phyloP scores from a whole-genome alignment of 768 basidiomycete genomes.

The Leccinum ochraceum region DNA sequence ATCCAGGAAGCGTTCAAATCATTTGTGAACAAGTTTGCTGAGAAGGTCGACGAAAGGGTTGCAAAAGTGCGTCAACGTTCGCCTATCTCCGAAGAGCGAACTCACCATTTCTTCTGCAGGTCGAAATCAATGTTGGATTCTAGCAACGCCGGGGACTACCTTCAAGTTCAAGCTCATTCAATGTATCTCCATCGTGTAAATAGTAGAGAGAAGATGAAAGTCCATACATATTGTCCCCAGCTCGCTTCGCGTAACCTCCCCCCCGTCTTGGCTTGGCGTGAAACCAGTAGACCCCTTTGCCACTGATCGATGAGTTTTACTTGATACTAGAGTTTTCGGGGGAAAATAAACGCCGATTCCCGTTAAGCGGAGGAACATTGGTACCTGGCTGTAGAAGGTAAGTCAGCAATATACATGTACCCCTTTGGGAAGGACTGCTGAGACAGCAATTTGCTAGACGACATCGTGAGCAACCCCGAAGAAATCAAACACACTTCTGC shows the following conservation, averaged over 20 bases:
- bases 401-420: no score
- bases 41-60: conserved; percentile 7
- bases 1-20: conserved; percentile 3
- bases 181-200: conserved; percentile 12
- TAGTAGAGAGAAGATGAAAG: conserved; percentile 3
- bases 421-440: no score
- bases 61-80: conserved; percentile 4
- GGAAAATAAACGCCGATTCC: no score
- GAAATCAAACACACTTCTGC: no score
- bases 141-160: neutral
- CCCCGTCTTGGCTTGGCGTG: no score
- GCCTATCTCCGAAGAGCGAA: neutral
- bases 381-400: no score
- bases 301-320: neutral
- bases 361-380: no score
- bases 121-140: conserved; percentile 13
- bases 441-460: no score
- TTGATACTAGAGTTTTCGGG: no score
- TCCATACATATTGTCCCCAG: conserved; percentile 2
- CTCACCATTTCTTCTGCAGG: conserved; percentile 1
- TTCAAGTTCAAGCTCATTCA: neutral
- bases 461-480: no score
- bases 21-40: conserved; percentile 14
- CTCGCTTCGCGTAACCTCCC: no score
- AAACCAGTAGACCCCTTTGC: no score